phyloP scores from a whole-genome alignment of 2,329 filamentous ascomycete species.

The Leptographium flavum region DNA sequence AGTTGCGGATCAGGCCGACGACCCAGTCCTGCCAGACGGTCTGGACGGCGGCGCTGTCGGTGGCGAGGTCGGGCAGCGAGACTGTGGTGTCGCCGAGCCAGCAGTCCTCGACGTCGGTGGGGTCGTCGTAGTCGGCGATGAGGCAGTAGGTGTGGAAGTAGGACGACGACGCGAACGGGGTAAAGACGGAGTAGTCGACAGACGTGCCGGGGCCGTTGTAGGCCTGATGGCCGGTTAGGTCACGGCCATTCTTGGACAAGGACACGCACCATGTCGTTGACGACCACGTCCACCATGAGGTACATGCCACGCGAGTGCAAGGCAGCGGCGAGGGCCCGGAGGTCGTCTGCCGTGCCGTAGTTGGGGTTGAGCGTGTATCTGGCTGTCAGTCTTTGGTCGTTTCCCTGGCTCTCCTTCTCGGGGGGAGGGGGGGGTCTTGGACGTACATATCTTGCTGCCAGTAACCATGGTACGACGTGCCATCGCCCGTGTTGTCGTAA shows the following conservation, averaged over 20 bases:
- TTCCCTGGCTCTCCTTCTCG: too few relatives aligned
- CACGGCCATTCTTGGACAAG: neutral
- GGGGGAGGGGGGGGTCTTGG: neutral
- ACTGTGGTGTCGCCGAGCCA: slow-evolving; percentile 34
- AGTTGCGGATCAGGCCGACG: slow-evolving; percentile 38
- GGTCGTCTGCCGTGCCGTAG: slow-evolving; percentile 44
- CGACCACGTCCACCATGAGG: slow-evolving; percentile 31
- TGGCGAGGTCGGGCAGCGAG: slow-evolving; percentile 49
- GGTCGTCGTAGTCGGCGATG: slow-evolving; percentile 32
- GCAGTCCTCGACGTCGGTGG: slow-evolving; percentile 34
- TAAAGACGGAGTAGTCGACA: slow-evolving; percentile 22
- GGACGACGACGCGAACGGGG: slow-evolving; percentile 32
- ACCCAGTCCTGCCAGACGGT: slow-evolving; percentile 44
- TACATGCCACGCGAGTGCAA: slow-evolving; percentile 19
- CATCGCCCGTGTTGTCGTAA: slow-evolving; percentile 17
- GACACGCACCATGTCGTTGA: slow-evolving; percentile 8
- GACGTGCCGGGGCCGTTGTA: slow-evolving; percentile 23
- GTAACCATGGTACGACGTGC: slow-evolving; percentile 36
- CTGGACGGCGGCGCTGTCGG: slow-evolving; percentile 23
- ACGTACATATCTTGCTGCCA: slow-evolving; percentile 28
- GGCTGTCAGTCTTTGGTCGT: too few relatives aligned
- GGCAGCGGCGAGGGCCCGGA: slow-evolving; percentile 37
- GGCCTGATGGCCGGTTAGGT: neutral
- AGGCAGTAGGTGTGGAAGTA: slow-evolving; percentile 50
- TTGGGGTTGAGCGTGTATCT: slow-evolving; percentile 36